Evolutionary conservation across 2,329 filamentous ascomycete genomes (phyloP).

Genomic region (Fonsecaea erecta): DNA sequence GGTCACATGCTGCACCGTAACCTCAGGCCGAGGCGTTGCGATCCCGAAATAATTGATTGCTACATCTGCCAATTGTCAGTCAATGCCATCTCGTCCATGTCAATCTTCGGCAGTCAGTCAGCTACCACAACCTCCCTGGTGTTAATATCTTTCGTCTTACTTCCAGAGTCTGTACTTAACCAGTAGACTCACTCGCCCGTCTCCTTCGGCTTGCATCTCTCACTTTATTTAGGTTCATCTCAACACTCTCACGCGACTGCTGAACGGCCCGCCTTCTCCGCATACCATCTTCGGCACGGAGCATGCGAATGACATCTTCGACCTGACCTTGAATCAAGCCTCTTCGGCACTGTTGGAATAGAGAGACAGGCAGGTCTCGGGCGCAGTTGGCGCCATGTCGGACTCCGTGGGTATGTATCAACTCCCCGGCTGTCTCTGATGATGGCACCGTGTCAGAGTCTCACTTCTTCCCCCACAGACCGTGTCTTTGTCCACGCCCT

Average conservation of each 20-base stretch:
- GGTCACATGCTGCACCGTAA: slow-evolving; percentile 9
- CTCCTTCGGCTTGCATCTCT: neutral
- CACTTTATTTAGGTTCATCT: neutral
- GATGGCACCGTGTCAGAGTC: neutral
- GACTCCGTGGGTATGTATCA: slow-evolving; percentile 52
- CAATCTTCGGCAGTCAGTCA: neutral
- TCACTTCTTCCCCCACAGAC: slow-evolving; percentile 61
- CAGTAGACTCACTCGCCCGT: neutral
- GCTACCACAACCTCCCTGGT: neutral
- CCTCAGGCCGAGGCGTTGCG: slow-evolving; percentile 17
- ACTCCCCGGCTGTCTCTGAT: slow-evolving; percentile 1
- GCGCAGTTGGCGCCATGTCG: slow-evolving; percentile 34
- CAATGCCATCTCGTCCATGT: neutral
- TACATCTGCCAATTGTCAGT: slow-evolving; percentile 5
- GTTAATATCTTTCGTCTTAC: neutral
- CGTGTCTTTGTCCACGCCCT: slow-evolving; percentile 98
- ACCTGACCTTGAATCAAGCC: slow-evolving; percentile 9
- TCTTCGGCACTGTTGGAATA: neutral
- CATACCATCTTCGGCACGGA: slow-evolving; percentile 18
- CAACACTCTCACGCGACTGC: slow-evolving; percentile 12
- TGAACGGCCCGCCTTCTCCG: slow-evolving; percentile 18
- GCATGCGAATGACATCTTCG: slow-evolving; percentile 20
- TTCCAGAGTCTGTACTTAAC: neutral
- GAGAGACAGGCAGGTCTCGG: slow-evolving; percentile 1
- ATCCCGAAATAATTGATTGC: neutral